Conservation (phyloP, 345 rosid species). For the Streptanthus diversifolius region DNA sequence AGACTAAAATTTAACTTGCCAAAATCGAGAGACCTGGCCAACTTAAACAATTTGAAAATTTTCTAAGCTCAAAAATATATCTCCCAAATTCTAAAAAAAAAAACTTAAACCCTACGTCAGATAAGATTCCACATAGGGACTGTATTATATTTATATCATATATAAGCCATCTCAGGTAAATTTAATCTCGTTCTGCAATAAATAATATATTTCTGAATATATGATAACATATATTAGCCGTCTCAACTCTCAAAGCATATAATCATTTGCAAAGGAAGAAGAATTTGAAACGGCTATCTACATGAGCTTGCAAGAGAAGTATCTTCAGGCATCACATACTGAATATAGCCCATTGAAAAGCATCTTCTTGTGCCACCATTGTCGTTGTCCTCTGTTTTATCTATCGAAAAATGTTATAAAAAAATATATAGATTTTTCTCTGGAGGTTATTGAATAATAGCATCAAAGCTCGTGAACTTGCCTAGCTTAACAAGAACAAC, state of each 20-base stretch:
- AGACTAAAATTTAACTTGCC: background rate
- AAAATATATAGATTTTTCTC: too few relatives aligned
- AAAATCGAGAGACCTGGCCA: background rate
- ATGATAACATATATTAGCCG: too few relatives aligned
- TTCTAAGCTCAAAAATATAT: background rate
- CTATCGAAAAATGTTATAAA: background rate
- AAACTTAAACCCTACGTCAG: background rate
- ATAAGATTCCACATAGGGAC: background rate
- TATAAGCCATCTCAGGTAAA: background rate
- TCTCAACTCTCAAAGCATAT: background rate
- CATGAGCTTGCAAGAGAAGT: background rate
- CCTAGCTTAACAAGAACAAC: background rate
- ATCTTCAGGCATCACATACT: background rate
- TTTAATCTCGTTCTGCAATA: background rate
- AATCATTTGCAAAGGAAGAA: conserved; percentile 37
- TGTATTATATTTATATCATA: background rate
- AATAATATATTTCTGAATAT: background rate
- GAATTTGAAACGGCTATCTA: conserved; percentile 57
- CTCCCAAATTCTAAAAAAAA: too few relatives aligned
- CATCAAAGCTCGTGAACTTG: background rate
- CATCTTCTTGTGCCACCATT: background rate
- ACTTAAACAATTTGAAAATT: too few relatives aligned
- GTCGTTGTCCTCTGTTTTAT: background rate
- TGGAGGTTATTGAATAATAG: background rate
- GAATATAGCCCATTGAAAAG: background rate